phyloP scores from a whole-genome alignment of 108 stramenopile species.

The Skeletonema marinoi region DNA sequence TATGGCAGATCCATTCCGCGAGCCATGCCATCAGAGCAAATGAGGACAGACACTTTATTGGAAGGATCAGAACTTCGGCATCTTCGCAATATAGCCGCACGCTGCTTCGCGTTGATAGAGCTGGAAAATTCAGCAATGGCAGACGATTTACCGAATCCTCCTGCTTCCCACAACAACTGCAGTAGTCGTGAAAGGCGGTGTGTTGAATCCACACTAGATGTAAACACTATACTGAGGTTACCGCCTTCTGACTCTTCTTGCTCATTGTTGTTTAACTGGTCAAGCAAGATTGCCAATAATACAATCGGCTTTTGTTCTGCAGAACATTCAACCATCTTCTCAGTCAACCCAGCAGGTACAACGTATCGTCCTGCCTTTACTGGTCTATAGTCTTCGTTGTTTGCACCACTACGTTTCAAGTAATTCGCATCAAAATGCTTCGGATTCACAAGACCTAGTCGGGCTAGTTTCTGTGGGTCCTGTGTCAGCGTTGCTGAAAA shows the following conservation, averaged over 20 bases:
- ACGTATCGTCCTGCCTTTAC: conserved; percentile 43
- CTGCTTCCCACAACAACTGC: conserved; percentile 75
- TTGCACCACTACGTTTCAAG: conserved; percentile 25
- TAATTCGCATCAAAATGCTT: conserved; percentile 85
- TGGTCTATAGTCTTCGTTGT: conserved; percentile 27
- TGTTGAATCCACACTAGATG: conserved; percentile 94
- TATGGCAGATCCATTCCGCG: conserved; percentile 82
- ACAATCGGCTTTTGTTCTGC: conserved; percentile 86
- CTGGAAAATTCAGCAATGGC: conserved; percentile 79
- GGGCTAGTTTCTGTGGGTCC: conserved; percentile 94
- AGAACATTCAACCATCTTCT: conserved; percentile 53
- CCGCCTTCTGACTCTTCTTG: conserved; percentile 1
- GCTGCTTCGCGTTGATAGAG: conserved; percentile 65
- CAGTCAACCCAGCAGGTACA: conserved; percentile 50
- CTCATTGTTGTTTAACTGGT: conserved; percentile 46
- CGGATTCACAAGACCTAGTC: conserved; percentile 85
- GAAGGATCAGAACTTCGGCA: conserved; percentile 55
- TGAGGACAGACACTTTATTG: conserved; percentile 54
- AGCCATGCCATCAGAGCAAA: conserved; percentile 89
- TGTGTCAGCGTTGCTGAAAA: conserved; percentile 94
- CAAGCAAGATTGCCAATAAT: conserved; percentile 80
- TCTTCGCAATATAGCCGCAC: conserved; percentile 59
- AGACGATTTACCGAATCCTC: conserved; percentile 47
- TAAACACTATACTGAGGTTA: conserved; percentile 84
- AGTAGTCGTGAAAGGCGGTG: conserved; percentile 90